Base-by-base conservation (phyloP, 441 rosid genomes). In the Pelargonium citronellum region DNA sequence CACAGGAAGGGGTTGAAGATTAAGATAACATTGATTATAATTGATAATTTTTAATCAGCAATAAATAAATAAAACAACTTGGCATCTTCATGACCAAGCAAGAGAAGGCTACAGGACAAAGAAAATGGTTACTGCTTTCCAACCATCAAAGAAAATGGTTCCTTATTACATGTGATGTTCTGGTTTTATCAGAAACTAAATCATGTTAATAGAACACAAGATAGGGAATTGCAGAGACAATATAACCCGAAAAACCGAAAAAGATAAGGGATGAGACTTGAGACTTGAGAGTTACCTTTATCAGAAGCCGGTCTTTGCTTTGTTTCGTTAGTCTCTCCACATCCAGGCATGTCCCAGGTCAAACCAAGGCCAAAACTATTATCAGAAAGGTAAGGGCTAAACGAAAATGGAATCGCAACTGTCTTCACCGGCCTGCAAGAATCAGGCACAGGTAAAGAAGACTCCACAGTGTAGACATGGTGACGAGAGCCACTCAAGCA, bases 331-430 rank as follows among this genome's bases (percentile, higher is more conserved):
- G 30, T 27, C 30, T 27, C 69, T 43, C 75, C 53, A 66, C 64
- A 46, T 27, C 37, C 73, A 60, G 82, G 73, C 66, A 55, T 65
- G 67, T 76, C 80, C 89, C 91, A 89, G 30, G 86, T 87, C 57
- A 89, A 81, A 12, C 79, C 78, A 5, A 89, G 91, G 11, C 94
- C 94, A 43, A 89, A 87, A 51, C 81, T 77, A 62, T 66, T 76
- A 37, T 81, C 94, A 39, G 87, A 67, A 46, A 86, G 75, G 72
- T 81, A 86, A 70, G 87, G 83, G 76, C 85, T 81, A 16, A 81
- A 86, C 2, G 81, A 27, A 75, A 85, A 83, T 13, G 91, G 94
- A 34, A 88, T 84, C 6, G 83, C 82, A 15, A 84, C 80, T 3
- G 83, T 80, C 72, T 74, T 87, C 43, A 85, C 68, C 15, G 30